Conservation (phyloP, 2,329 filamentous ascomycete species). For the Claviceps lovelessii region DNA sequence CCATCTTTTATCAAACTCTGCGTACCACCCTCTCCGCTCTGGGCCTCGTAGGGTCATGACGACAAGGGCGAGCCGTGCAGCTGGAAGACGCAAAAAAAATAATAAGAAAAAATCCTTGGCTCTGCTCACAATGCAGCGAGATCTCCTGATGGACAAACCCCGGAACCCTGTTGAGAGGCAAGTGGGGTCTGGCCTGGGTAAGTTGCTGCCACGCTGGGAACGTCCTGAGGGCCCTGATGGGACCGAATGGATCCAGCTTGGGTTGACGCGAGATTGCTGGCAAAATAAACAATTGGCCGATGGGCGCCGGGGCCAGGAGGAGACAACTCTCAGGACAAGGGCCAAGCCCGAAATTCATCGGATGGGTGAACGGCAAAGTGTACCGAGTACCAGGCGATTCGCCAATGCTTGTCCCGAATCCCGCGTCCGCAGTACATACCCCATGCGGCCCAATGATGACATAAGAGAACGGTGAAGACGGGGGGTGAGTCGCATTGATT, state of each 20-base stretch:
- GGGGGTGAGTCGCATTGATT: background rate
- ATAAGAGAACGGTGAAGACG: background rate
- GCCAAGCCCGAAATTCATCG: slow-evolving; percentile 1
- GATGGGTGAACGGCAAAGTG: background rate
- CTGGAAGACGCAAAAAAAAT: background rate
- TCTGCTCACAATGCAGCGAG: background rate
- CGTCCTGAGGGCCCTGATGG: background rate
- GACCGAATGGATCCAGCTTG: background rate
- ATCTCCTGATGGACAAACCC: background rate
- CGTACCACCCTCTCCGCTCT: background rate
- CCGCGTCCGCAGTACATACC: background rate
- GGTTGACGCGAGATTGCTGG: background rate
- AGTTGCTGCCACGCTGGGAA: background rate
- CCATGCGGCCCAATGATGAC: background rate
- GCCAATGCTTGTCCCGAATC: background rate
- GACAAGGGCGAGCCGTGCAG: background rate
- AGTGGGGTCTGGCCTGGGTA: background rate
- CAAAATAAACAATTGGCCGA: slow-evolving; percentile 1
- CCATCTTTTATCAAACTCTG: background rate
- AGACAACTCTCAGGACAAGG: background rate
- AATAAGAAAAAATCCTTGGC: background rate
- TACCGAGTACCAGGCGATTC: background rate
- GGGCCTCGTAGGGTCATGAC: background rate
- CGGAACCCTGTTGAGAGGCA: background rate
- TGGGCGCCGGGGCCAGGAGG: background rate